A percentile compares a stretch with the other conserved stretches of the same genome.
Evolutionary conservation across 805 yeast genomes (phyloP).

Genomic region (Zygoascus ofunaensis): DNA sequence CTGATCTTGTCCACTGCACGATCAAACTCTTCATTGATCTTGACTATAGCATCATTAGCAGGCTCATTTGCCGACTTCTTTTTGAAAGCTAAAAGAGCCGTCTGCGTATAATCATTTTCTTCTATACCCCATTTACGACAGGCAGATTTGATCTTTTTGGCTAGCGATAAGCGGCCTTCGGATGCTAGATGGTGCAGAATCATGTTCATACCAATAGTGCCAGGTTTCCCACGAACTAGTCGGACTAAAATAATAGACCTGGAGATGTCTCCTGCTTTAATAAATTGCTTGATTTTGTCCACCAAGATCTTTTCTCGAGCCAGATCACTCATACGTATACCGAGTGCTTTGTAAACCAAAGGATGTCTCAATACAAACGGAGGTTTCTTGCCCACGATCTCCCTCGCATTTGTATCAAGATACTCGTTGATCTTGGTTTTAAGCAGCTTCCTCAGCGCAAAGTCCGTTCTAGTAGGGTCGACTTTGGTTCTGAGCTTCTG

Average conservation of each 20-base stretch:
- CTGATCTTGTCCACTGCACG: background rate
- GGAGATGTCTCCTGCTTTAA: slow-evolving; percentile 7
- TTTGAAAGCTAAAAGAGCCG: background rate
- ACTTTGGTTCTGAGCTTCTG: background rate
- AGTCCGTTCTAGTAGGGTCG: slow-evolving; percentile 1
- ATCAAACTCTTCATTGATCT: background rate
- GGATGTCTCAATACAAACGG: slow-evolving; percentile 6
- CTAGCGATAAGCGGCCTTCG: slow-evolving; percentile 2
- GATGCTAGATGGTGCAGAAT: slow-evolving; percentile 2
- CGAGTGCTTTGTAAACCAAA: slow-evolving; percentile 11
- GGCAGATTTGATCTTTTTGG: background rate
- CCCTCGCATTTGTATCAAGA: background rate
- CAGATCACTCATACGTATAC: slow-evolving; percentile 9
- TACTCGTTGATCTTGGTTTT: background rate
- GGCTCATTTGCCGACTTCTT: background rate
- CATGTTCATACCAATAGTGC: slow-evolving; percentile 6
- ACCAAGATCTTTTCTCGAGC: slow-evolving; percentile 9
- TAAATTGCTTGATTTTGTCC: slow-evolving; percentile 7
- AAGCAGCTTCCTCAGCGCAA: background rate
- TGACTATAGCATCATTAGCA: background rate
- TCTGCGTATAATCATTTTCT: slow-evolving; percentile 10
- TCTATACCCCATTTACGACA: slow-evolving; percentile 12
- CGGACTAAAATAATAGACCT: slow-evolving; percentile 11
- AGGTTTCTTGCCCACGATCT: slow-evolving; percentile 6
- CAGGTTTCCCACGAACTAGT: slow-evolving; percentile 1